phyloP scores from a whole-genome alignment of 768 basidiomycete genomes.

The Kondoa malvinella region DNA sequence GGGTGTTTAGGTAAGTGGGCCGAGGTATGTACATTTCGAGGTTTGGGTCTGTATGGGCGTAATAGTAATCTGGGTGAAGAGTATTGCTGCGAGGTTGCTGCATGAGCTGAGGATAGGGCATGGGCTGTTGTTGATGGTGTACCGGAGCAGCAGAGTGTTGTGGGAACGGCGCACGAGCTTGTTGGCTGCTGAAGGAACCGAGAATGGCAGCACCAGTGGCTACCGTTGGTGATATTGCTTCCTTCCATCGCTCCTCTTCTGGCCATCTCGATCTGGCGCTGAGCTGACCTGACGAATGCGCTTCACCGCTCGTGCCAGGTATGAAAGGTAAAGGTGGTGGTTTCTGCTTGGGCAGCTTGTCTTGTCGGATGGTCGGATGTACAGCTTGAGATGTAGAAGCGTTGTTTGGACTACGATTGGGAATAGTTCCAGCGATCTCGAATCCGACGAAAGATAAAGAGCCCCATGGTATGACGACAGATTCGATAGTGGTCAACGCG shows the following conservation, averaged over 20 bases:
- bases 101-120: too few species aligned
- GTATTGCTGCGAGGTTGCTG: too few species aligned
- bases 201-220: constrained; percentile 25
- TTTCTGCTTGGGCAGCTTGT: too few species aligned
- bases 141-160: background rate
- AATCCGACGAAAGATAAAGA: constrained; percentile 26
- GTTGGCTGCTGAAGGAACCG: constrained; percentile 18
- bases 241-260: background rate
- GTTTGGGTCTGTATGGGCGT: too few species aligned
- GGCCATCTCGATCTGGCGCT: background rate
- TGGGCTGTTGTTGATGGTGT: background rate
- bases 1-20: background rate
- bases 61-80: too few species aligned
- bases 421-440: constrained; percentile 22
- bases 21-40: background rate
- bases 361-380: too few species aligned
- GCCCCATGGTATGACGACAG: constrained; percentile 25
- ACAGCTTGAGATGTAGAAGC: too few species aligned
- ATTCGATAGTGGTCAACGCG: constrained; percentile 24
- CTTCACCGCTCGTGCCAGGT: too few species aligned
- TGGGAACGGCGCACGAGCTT: background rate
- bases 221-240: constrained; percentile 23
- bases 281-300: too few species aligned
- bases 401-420: constrained; percentile 14
- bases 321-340: too few species aligned